Base-by-base conservation (phyloP, 805 yeast species). In the Metschnikowia continentalis region DNA sequence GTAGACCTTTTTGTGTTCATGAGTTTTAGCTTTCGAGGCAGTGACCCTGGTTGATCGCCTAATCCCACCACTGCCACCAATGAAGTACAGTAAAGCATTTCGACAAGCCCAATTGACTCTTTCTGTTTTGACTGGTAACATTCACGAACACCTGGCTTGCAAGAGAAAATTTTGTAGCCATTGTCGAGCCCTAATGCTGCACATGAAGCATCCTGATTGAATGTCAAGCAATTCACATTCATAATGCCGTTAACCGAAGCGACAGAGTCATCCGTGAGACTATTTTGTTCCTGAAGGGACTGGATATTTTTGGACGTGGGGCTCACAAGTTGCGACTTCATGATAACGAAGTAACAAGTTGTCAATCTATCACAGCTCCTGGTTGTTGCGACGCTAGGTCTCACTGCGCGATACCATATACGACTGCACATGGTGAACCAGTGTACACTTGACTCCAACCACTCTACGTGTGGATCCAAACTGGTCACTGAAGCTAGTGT, bases 121-220 rank as follows among this genome's bases (percentile, higher is more conserved):
- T 67, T 66, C 47, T 63, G 64, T 35, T 62, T 61, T 40, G 62
- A 61, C 51, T 66, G 70, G 51, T 60, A 70, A 54, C 74, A 68
- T 44, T 67, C 66, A 35, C 91, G 91, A 66, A 88, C 86, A 22
- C 42, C 46, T 14, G 96, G 96, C 56, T 87, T 90, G 67, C 97
- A 90, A 62, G 88, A 88, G 75, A 79, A 92, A 43, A 92, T 87
- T 59, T 79, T 79, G 65, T 88, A 84, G 11, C 86, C 82, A 40
- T 72, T 71, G 40, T 77, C 76, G 5, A 85, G 76, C 1, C 95
- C 94, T 1, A 86, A 81, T 0, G 94, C 86, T 15, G 90, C 76
- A 68, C 97, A 89, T 63, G 77, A 77, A 53, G 84, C 84, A 70
- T 92, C 97, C 75, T 92, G 99, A 70, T 94, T 92, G 78, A 91